A percentile compares a stretch with the other conserved stretches of the same genome.
Conservation (phyloP, 257 asterid genomes). For the Penstemon davidsonii region DNA sequence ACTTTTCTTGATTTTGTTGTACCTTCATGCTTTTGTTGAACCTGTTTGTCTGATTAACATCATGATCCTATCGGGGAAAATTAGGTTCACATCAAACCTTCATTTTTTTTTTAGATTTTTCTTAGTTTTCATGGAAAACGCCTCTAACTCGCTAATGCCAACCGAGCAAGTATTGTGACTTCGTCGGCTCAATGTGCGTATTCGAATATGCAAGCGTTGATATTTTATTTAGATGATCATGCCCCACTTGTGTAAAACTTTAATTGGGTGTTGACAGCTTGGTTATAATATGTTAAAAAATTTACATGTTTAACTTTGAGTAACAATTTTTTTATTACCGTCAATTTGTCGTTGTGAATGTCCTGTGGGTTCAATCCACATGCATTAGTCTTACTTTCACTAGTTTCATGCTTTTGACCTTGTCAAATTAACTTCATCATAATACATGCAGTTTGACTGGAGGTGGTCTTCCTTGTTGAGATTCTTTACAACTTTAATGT, state of each 20-base stretch:
- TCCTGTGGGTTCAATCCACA: neutral
- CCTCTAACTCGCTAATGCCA: neutral
- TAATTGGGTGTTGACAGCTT: neutral
- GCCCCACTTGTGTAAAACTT: neutral
- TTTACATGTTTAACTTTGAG: neutral
- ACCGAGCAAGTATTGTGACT: neutral
- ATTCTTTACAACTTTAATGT: neutral
- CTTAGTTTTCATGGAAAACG: neutral
- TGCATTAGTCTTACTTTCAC: neutral
- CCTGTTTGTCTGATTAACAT: neutral
- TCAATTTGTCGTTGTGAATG: neutral
- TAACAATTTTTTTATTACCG: neutral
- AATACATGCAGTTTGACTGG: constrained; percentile 10
- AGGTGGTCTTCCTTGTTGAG: constrained; percentile 7
- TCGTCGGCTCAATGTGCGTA: constrained; percentile 4
- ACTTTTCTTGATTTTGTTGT: neutral
- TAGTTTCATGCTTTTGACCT: neutral
- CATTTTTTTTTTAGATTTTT: neutral
- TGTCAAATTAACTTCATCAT: neutral
- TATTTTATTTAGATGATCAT: neutral
- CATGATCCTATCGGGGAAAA: neutral
- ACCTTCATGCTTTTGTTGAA: neutral
- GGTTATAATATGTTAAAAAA: neutral
- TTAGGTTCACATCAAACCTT: neutral
- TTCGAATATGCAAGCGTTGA: neutral